Evolutionary conservation across 177 flowering plant species (phyloP).

Genomic region (Vitis hybrid): DNA sequence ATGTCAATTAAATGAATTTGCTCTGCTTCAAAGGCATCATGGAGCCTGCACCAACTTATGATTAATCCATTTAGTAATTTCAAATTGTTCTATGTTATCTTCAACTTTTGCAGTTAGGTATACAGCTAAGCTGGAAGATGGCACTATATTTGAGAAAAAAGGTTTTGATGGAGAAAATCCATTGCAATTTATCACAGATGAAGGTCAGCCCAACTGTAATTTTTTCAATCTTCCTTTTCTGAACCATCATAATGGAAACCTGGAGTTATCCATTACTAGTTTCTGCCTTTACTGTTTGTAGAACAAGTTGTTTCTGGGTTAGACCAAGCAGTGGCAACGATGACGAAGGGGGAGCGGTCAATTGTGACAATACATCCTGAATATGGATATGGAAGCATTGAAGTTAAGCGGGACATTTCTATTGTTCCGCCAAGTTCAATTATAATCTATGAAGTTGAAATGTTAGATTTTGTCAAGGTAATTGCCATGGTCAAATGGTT

Average conservation of each 20-base stretch:
- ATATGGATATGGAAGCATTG: conserved; percentile 57
- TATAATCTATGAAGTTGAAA: conserved; percentile 58
- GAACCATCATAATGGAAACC: neutral
- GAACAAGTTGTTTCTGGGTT: conserved; percentile 71
- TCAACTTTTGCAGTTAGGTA: conserved; percentile 51
- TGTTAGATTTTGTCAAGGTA: conserved; percentile 67
- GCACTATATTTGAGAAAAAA: conserved; percentile 60
- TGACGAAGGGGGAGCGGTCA: conserved; percentile 66
- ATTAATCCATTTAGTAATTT: neutral
- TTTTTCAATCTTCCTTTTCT: neutral
- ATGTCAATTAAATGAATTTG: too few species aligned
- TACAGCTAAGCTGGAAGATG: conserved; percentile 59
- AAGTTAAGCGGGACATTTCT: conserved; percentile 50
- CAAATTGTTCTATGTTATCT: neutral
- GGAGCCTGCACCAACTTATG: neutral
- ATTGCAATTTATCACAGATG: conserved; percentile 54
- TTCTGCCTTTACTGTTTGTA: conserved; percentile 18
- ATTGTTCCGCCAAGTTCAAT: conserved; percentile 52
- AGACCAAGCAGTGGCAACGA: conserved; percentile 61
- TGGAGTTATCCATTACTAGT: conserved; percentile 1
- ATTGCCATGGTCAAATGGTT: conserved; percentile 1
- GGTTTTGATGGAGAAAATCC: conserved; percentile 50
- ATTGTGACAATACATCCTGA: conserved; percentile 49
- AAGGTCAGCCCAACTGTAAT: conserved; percentile 40
- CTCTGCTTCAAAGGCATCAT: too few species aligned